These are phyloP conservation scores for Emydomyces testavorans DNA, from an alignment of 2,329 filamentous ascomycete genomes.

Conservation along the genomic window DNA sequence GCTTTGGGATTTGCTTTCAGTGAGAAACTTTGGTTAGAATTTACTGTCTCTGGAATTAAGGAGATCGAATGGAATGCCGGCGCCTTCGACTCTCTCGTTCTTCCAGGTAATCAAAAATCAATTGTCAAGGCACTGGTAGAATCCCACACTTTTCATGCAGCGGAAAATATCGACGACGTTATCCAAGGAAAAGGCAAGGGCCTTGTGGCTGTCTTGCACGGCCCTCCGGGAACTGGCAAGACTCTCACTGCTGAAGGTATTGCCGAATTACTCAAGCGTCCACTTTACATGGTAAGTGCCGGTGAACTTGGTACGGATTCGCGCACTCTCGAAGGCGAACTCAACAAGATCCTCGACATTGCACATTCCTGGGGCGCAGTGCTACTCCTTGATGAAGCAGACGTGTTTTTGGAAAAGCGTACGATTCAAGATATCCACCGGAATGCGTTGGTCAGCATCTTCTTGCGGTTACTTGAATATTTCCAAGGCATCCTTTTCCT, in stretches of 20 bases:
- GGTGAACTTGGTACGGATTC: slow-evolving; percentile 74
- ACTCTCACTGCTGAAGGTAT: slow-evolving; percentile 81
- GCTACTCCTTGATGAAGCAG: slow-evolving; percentile 72
- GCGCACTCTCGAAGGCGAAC: slow-evolving; percentile 57
- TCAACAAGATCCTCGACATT: slow-evolving; percentile 76
- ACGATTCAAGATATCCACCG: slow-evolving; percentile 74
- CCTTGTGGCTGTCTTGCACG: slow-evolving; percentile 69
- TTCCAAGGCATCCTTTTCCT: slow-evolving; percentile 85
- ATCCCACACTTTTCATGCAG: slow-evolving; percentile 69
- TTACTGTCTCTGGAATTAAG: slow-evolving; percentile 64
- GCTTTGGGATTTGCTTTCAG: slow-evolving; percentile 78
- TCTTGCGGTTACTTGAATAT: slow-evolving; percentile 76
- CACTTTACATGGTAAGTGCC: slow-evolving; percentile 70
- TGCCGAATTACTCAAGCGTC: slow-evolving; percentile 68
- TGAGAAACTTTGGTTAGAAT: slow-evolving; percentile 84
- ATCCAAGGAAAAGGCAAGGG: slow-evolving; percentile 78
- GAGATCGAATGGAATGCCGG: slow-evolving; percentile 77
- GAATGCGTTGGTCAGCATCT: slow-evolving; percentile 77
- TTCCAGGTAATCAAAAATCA: slow-evolving; percentile 51
- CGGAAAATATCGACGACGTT: slow-evolving; percentile 71
- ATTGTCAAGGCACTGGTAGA: slow-evolving; percentile 73
- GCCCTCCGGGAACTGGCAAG: slow-evolving; percentile 78
- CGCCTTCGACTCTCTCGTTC: slow-evolving; percentile 70
- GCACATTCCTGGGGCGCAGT: slow-evolving; percentile 80
- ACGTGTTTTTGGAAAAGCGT: slow-evolving; percentile 72